Evolutionary conservation across 371 early-diverging fungal genomes (phyloP), one percentile per base, ranked within the genome.

Genomic region (Mortierella sp.): DNA sequence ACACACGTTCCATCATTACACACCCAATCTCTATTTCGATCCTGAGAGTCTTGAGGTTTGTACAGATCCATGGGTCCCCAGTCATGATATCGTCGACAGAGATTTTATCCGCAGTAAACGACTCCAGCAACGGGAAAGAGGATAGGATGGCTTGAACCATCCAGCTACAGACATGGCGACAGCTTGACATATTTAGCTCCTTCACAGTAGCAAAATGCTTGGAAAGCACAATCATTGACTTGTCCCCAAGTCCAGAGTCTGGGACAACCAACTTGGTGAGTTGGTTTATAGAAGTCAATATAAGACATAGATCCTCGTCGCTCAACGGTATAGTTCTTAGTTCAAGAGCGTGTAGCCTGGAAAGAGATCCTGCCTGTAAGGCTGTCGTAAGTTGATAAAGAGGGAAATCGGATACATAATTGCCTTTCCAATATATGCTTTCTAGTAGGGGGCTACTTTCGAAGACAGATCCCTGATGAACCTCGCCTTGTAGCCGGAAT

Each of bases 41-140:
- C 22, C 22, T 14, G 8, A 64, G 35, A n/a, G 24, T 32, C 35
- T 22, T 49, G 30, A 64, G 54, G 0, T 28, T 28, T 16, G 32
- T 49, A 35, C 65, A 64, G 18, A 64, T 16, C 65, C 65, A 64
- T 4, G 65, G 65, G 20, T 49, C 54, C 11, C 65, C 65, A 1
- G 28, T 35, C 52, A 64, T 51, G 30, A 64, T 37, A 30, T 64
- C 65, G n/a, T 32, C 22, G 22, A 47, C 65, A 26, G 37, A 52
- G 35, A 64, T 49, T 24, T 6, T 52, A 28, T 64, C 65, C 4
- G 65, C 65, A 30, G 30, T 52, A 22, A 64, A 64, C 11, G 49
- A 24, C 20, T 64, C 65, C 65, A 64, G 5, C 52, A 52, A 8
- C 51, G 65, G 65, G 24, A 47, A 64, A 9, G n/a, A 32, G 22